Evolutionary conservation across 2,329 filamentous ascomycete species (phyloP).

Genomic region (Coniochaeta ligniaria): DNA sequence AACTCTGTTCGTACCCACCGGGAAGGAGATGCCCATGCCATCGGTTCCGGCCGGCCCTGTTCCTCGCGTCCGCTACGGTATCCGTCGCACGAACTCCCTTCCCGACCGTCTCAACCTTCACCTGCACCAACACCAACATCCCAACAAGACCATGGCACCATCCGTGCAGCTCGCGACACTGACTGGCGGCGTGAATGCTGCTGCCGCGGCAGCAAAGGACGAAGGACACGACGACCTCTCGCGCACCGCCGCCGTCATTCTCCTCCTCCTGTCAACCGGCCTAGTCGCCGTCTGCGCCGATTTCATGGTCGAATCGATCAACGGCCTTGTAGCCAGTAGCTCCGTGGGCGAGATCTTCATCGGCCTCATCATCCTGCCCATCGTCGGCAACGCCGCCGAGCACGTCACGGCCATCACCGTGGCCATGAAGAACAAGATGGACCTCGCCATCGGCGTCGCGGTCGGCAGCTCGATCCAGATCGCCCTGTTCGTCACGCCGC

Average conservation of each 20-base stretch:
- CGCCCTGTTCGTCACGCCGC: slow-evolving; percentile 51
- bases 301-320: slow-evolving; percentile 62
- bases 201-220: slow-evolving; percentile 14
- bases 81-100: slow-evolving; percentile 67
- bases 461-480: slow-evolving; percentile 57
- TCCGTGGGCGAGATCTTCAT: slow-evolving; percentile 49
- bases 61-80: slow-evolving; percentile 53
- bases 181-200: slow-evolving; percentile 13
- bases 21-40: slow-evolving; percentile 7
- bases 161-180: slow-evolving; percentile 32
- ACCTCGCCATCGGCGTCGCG: slow-evolving; percentile 54
- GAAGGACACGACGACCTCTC: slow-evolving; percentile 40
- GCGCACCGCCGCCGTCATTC: slow-evolving; percentile 48
- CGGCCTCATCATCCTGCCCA: slow-evolving; percentile 53
- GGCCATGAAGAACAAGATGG: slow-evolving; percentile 53
- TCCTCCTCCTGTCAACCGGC: slow-evolving; percentile 56
- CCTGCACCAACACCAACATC: slow-evolving; percentile 25
- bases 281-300: slow-evolving; percentile 64
- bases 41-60: slow-evolving; percentile 34
- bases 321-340: slow-evolving; percentile 42
- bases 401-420: slow-evolving; percentile 56
- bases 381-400: slow-evolving; percentile 57
- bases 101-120: slow-evolving; percentile 56
- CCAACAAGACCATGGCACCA: slow-evolving; percentile 30
- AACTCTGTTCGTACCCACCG: slow-evolving; percentile 52